Conservation (phyloP, 495 filamentous ascomycete species). For the Penicillium antarcticum region DNA sequence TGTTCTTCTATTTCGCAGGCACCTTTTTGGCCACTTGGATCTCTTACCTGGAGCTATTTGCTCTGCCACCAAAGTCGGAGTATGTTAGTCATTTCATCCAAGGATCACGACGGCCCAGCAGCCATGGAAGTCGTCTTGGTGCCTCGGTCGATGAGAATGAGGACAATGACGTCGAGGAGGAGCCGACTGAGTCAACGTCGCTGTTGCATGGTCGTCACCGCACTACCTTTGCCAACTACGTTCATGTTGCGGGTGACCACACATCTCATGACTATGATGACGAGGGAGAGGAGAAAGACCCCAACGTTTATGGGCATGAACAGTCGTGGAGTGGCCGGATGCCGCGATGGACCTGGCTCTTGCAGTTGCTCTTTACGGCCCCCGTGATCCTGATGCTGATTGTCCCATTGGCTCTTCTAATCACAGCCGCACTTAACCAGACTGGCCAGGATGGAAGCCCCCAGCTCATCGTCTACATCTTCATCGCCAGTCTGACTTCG, state of each 20-base stretch:
- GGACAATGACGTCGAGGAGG: conserved; percentile 46
- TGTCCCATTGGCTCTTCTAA: conserved; percentile 70
- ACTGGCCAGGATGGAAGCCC: conserved; percentile 76
- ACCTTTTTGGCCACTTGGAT: conserved; percentile 72
- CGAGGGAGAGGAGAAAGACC: conserved; percentile 31
- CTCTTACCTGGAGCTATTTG: conserved; percentile 73
- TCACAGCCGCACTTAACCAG: conserved; percentile 69
- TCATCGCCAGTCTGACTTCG: conserved; percentile 61
- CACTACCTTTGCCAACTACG: conserved; percentile 72
- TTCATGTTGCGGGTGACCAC: conserved; percentile 40
- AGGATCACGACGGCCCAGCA: conserved; percentile 40
- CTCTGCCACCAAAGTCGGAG: conserved; percentile 64
- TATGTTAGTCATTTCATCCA: conserved; percentile 46
- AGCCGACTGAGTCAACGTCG: conserved; percentile 75
- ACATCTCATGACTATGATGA: conserved; percentile 30
- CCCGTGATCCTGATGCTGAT: conserved; percentile 73
- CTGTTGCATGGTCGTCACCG: conserved; percentile 60
- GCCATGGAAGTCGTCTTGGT: conserved; percentile 37
- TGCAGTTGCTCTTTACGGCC: conserved; percentile 77
- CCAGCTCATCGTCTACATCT: conserved; percentile 64
- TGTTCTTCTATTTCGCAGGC: conserved; percentile 75
- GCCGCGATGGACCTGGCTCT: conserved; percentile 79
- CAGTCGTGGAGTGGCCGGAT: conserved; percentile 80
- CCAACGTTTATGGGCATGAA: conserved; percentile 67
- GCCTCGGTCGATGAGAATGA: conserved; percentile 33